phyloP scores from a whole-genome alignment of 2,329 filamentous ascomycete species.

The Chrysoporthe austroafricana region DNA sequence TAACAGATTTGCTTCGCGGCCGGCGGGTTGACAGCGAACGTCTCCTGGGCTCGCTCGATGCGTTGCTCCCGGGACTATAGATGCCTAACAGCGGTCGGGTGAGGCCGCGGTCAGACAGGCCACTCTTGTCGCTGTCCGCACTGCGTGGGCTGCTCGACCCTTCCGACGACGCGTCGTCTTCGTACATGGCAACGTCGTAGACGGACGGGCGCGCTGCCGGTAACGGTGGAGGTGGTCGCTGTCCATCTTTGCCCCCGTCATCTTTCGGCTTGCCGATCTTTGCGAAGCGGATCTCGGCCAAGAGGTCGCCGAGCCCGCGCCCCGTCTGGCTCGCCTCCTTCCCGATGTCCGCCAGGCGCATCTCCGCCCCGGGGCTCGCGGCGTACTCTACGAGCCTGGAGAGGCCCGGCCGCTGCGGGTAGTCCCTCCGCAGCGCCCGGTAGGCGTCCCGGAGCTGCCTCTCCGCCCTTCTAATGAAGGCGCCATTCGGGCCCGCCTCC shows the following conservation, averaged over 20 bases:
- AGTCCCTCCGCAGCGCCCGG: slow-evolving; percentile 1
- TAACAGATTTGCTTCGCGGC: too few relatives aligned
- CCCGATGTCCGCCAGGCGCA: slow-evolving; percentile 20
- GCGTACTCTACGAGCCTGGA: slow-evolving; percentile 13
- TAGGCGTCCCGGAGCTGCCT: slow-evolving; percentile 9
- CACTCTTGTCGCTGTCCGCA: slow-evolving; percentile 6
- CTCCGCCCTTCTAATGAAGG: slow-evolving; percentile 13
- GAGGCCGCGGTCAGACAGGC: slow-evolving; percentile 9
- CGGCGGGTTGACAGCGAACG: too few relatives aligned
- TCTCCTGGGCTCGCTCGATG: background rate
- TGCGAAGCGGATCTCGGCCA: slow-evolving; percentile 22
- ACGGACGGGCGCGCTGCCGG: background rate
- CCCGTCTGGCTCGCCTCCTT: slow-evolving; percentile 24
- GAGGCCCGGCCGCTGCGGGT: slow-evolving; percentile 3
- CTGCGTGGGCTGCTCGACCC: slow-evolving; percentile 16
- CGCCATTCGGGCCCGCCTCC: slow-evolving; percentile 3
- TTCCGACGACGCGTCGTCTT: background rate
- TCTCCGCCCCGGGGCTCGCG: slow-evolving; percentile 15
- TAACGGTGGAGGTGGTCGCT: slow-evolving; percentile 1
- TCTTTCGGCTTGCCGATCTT: slow-evolving; percentile 17
- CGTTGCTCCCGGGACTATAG: slow-evolving; percentile 14
- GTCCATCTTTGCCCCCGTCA: background rate
- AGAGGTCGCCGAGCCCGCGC: slow-evolving; percentile 15
- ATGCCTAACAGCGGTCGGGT: slow-evolving; percentile 1
- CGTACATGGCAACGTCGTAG: slow-evolving; percentile 2